phyloP scores from a whole-genome alignment of 345 rosid genomes.

The Lumnitzera racemosa region DNA sequence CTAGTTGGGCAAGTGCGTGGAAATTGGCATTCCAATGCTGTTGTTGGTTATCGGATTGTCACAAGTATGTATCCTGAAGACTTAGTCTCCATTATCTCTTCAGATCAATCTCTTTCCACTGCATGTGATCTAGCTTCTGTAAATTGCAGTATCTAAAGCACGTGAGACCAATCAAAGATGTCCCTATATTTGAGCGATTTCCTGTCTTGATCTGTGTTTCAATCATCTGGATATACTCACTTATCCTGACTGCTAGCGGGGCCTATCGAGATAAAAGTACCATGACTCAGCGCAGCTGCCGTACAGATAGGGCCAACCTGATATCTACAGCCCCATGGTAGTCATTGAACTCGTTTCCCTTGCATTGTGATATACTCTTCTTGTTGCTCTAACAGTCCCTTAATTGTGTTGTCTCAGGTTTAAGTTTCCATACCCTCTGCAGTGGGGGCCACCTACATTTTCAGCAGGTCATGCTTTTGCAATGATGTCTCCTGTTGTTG shows the following conservation, averaged over 20 bases:
- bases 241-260: slow-evolving; percentile 81
- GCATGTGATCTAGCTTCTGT: slow-evolving; percentile 1
- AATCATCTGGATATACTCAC: slow-evolving; percentile 76
- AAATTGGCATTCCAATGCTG: slow-evolving; percentile 92
- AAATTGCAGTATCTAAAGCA: slow-evolving; percentile 76
- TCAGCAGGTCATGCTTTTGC: slow-evolving; percentile 91
- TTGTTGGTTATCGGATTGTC: slow-evolving; percentile 63
- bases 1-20: slow-evolving; percentile 89
- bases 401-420: slow-evolving; percentile 45
- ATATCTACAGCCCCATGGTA: slow-evolving; percentile 97
- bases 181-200: slow-evolving; percentile 73
- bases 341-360: slow-evolving; percentile 1
- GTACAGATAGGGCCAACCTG: slow-evolving; percentile 71
- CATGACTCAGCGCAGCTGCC: slow-evolving; percentile 66
- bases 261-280: slow-evolving; percentile 62
- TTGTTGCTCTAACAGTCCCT: background rate
- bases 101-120: slow-evolving; percentile 1
- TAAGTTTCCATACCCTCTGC: slow-evolving; percentile 91
- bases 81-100: background rate
- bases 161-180: slow-evolving; percentile 40
- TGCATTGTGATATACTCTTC: background rate
- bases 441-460: slow-evolving; percentile 99
- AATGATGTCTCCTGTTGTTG: slow-evolving; percentile 92
- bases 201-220: slow-evolving; percentile 63
- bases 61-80: slow-evolving; percentile 41